Base-by-base conservation (phyloP, 2,329 filamentous ascomycete genomes). In the Diplodia corticola region DNA sequence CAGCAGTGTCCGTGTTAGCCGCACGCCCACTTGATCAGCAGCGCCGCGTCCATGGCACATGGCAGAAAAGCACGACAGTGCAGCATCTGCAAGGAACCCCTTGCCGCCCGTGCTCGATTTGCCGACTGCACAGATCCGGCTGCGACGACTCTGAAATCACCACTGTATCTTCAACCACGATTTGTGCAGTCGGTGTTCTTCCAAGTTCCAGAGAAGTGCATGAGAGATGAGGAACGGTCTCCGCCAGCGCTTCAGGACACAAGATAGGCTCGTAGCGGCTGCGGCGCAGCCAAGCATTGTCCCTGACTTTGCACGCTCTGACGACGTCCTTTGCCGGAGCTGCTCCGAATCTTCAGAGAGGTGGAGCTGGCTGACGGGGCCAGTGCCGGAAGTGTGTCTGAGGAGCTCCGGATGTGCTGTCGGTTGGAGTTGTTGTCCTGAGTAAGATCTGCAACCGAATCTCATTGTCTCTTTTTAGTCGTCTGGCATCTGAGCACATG, bases 1-100 rank as follows among this genome's bases (percentile, higher is more conserved):
- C 24, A 59, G 37, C 5, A 26, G 26, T 20, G 26, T 20, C 12
- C 57, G 20, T 61, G 57, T n/a, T 26, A 17, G 7, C 44, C 44
- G 26, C 28, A n/a, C 13, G 22, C 49, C 26, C 40, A 20, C n/a
- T 5, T 7, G 26, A 61, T 49, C 57, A 22, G 26, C 44, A 24
- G 33, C n/a, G 28, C 57, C 57, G 17, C 33, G 44, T 61, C 28
- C 40, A 4, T 35, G 40, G 57, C 17, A 49, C 40, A 7, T 35
- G 40, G 57, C 17, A 49, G n/a, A 10, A 17, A 49, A 24, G 40
- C 44, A 46, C 57, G n/a, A 35, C n/a, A 49, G 15, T 24, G 10
- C 17, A 30, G 57, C 57, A 61, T 61, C 22, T 61, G 57, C 57
- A 61, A 49, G 57, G 28, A 49, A 50, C 40, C 26, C 26, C 15